Conservation (phyloP, 1,284 basidiomycete species). For the Ganoderma multipileum region DNA sequence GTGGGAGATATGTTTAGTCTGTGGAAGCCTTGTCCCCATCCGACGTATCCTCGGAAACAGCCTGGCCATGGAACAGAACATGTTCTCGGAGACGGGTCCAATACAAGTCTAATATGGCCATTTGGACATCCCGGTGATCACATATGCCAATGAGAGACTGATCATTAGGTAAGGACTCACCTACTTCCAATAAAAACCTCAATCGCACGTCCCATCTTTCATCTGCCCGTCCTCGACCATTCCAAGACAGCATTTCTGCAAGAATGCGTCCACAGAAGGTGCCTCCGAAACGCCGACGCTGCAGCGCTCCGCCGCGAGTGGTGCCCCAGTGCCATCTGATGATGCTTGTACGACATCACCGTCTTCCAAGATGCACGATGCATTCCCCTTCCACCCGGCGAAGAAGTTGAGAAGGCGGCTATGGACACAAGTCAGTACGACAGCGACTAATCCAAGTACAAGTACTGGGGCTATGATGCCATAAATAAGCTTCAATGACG, state of each 20-base stretch:
- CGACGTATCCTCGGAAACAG: neutral
- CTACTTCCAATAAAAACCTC: neutral
- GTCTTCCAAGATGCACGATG: slow-evolving; percentile 1
- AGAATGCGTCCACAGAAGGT: neutral
- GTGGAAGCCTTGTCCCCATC: neutral
- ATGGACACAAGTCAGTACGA: neutral
- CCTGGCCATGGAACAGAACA: neutral
- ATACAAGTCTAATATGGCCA: neutral
- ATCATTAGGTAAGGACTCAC: neutral
- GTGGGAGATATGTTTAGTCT: neutral
- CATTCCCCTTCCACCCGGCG: neutral
- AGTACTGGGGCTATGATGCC: neutral
- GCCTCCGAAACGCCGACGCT: neutral
- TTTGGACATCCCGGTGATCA: neutral
- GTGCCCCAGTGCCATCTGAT: neutral
- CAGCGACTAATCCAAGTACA: neutral
- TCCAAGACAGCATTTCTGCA: neutral
- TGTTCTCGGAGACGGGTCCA: neutral
- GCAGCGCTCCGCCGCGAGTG: neutral
- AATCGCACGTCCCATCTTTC: neutral
- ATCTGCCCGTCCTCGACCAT: neutral
- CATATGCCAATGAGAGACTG: neutral
- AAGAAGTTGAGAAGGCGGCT: neutral
- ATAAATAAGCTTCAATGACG: neutral
- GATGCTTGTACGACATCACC: slow-evolving; percentile 4